Evolutionary conservation across 148 eudicot species (phyloP), one percentile per base, ranked within the genome.

Genomic region (Fagopyrum homotropicum): DNA sequence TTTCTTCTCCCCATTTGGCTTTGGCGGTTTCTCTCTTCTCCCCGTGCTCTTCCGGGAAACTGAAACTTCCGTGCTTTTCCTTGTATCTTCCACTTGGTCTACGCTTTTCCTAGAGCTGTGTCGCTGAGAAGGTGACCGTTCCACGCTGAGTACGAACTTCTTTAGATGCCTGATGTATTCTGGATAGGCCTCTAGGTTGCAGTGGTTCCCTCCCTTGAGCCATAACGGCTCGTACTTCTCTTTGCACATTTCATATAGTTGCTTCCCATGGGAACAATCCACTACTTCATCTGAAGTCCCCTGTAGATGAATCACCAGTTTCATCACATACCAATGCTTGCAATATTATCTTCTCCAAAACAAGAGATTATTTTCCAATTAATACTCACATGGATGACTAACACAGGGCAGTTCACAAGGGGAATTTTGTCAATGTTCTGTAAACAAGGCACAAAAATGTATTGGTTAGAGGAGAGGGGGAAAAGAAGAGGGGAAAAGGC

Each of bases 341-440:
- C 69, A 35, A 30, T 30, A 63, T 3, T 19, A 22, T 26, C 40
- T 60, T 8, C 16, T 35, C 17, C 45, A 35, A 4, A 40, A 64
- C 5, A 64, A 30, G 47, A 63, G 61, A 68, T 47, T 29, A 26
- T 52, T 43, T 46, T 4, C 15, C 15, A 70, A 69, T 57, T 82
- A 16, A n/a, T 72, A 85, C 93, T 89, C 87, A 89, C 93, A 82
- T 89, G 93, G 78, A 89, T 85, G 76, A 89, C 72, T 54, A 89
- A 87, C 52, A 87, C 84, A 8, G 90, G 90, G 76, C 93, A 89
- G 46, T 74, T 81, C 72, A 89, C 89, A 77, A 72, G 77, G 6
- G 89, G 86, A 52, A 89, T 89, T 79, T 89, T 89, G 78, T 89
- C 93, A 72, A 89, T 84, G 73, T 89, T 89, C 93, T 89, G 89